Conservation (phyloP, 345 rosid genomes). For the Arabidopsis thaliana region TAIR10.1 NC_003070.9:30043001-30043500, state of each 20-base stretch:
- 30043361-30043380: conserved; percentile 82
- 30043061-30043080: conserved; percentile 73
- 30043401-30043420: neutral
- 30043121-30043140: conserved; percentile 65
- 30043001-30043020: conserved; percentile 98
- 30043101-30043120: conserved; percentile 94
- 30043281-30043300: conserved; percentile 27
- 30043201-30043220: conserved; percentile 1
- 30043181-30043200: conserved; percentile 89
- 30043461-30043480: conserved; percentile 68
- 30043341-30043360: conserved; percentile 82
- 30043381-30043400: conserved; percentile 2
- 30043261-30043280: neutral
- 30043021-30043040: conserved; percentile 83
- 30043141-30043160: conserved; percentile 72
- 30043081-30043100: conserved; percentile 81
- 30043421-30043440: neutral
- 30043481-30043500: conserved; percentile 64
- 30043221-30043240: neutral
- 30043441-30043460: neutral
- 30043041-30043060: conserved; percentile 72
- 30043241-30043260: neutral
- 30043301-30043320: conserved; percentile 87
- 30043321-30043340: conserved; percentile 81
- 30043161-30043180: conserved; percentile 80